phyloP scores from a whole-genome alignment of 176 grass and related monocot species.

The Ampelocalamus luodianensis region DNA sequence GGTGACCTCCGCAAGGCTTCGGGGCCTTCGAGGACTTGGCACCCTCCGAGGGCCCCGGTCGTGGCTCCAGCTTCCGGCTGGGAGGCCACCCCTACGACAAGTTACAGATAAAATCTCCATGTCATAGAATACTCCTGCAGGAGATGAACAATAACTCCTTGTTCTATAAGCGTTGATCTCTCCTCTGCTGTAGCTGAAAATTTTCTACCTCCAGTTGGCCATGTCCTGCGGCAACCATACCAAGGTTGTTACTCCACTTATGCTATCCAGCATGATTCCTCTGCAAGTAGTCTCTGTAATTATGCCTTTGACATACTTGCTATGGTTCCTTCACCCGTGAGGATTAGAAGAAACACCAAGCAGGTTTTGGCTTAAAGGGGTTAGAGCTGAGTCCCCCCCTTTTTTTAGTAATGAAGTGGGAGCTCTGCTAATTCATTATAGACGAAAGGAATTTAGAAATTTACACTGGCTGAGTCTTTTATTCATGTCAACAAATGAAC shows the following conservation, averaged over 20 bases:
- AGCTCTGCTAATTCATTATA: no score
- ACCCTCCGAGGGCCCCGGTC: no score
- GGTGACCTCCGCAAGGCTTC: no score
- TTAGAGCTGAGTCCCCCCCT: background rate
- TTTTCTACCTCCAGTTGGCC: background rate
- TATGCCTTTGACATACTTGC: background rate
- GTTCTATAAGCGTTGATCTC: background rate
- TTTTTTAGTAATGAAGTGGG: no score
- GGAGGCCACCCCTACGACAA: no score
- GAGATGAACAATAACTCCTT: background rate
- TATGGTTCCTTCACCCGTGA: background rate
- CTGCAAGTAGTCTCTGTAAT: background rate
- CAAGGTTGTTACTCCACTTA: background rate
- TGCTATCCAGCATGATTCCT: background rate
- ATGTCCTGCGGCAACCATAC: background rate
- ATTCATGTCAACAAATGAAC: no score
- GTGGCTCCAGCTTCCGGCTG: no score
- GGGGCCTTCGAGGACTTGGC: no score
- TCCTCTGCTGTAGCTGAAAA: background rate
- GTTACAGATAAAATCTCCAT: slow-evolving; percentile 16
- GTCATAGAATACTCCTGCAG: background rate
- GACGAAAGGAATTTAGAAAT: no score
- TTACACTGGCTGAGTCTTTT: no score
- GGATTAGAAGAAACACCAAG: background rate
- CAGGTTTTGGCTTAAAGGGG: background rate